Conservation (phyloP, 1,284 basidiomycete species). For the Microbotryomycetes sp. region DNA sequence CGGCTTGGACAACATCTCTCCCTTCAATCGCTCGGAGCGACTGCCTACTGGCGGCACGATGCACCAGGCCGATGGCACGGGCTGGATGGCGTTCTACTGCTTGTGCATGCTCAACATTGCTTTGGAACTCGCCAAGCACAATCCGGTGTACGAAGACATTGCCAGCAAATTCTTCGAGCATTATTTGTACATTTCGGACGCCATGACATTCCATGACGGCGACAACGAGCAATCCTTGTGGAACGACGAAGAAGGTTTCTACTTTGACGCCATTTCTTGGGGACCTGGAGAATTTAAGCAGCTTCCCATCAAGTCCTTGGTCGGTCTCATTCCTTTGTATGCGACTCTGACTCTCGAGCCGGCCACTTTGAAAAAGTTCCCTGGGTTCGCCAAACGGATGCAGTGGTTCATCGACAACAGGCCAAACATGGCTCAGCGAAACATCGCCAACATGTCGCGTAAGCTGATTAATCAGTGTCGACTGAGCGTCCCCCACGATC, state of each 20-base stretch:
- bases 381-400: constrained; percentile 95
- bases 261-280: constrained; percentile 69
- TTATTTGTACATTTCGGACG: constrained; percentile 92
- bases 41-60: constrained; percentile 73
- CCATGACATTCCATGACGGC: constrained; percentile 75
- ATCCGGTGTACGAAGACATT: constrained; percentile 95
- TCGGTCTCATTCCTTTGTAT: constrained; percentile 92
- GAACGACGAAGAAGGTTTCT: constrained; percentile 95
- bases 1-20: constrained; percentile 93
- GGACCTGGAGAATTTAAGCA: constrained; percentile 53
- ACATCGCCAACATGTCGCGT: constrained; percentile 96
- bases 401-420: constrained; percentile 97
- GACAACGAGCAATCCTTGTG: constrained; percentile 70
- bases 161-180: constrained; percentile 96
- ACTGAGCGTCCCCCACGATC: not conserved
- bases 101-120: constrained; percentile 97
- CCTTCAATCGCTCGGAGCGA: constrained; percentile 96
- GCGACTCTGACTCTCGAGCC: constrained; percentile 92
- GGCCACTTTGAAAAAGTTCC: constrained; percentile 75
- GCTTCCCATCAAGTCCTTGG: constrained; percentile 83
- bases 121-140: constrained; percentile 94
- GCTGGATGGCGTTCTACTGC: constrained; percentile 99
- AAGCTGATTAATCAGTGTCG: constrained; percentile 16
- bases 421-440: constrained; percentile 73
- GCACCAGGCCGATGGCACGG: constrained; percentile 94